Percentiles rank a stretch among this genome's conserved stretches.
Evolutionary conservation across 805 yeast species (phyloP).

Genomic region (Ascoidea asiatica): DNA sequence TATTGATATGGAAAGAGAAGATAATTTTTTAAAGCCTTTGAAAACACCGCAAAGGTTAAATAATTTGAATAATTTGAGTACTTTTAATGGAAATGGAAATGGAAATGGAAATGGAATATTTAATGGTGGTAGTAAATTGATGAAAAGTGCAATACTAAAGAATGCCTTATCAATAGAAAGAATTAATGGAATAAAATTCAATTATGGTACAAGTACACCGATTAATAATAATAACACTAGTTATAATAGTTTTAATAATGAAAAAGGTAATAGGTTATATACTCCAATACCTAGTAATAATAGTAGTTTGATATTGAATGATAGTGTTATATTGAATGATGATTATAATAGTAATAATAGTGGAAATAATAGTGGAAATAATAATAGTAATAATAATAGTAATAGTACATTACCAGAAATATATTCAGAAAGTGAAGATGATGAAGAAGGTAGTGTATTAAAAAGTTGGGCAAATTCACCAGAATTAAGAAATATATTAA

Average conservation of each 20-base stretch:
- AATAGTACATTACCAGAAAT: conserved; percentile 26
- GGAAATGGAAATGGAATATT: too few relatives aligned
- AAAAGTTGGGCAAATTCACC: conserved; percentile 56
- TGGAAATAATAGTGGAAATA: neutral
- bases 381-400: neutral
- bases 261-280: conserved; percentile 29
- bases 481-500: conserved; percentile 30
- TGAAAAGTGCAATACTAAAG: neutral
- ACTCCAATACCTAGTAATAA: too few relatives aligned
- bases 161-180: neutral
- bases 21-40: too few relatives aligned
- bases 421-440: conserved; percentile 40
- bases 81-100: too few relatives aligned
- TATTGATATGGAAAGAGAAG: too few relatives aligned
- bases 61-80: too few relatives aligned
- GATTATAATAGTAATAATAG: neutral
- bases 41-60: too few relatives aligned
- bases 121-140: neutral
- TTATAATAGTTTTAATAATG: conserved; percentile 19
- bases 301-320: too few relatives aligned
- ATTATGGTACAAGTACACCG: neutral
- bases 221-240: too few relatives aligned
- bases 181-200: too few relatives aligned
- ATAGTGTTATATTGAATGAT: too few relatives aligned
- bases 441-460: conserved; percentile 31